Evolutionary conservation across 495 filamentous ascomycete species (phyloP), one percentile per base, ranked within the genome.

Genomic region (Xylona heveae): DNA sequence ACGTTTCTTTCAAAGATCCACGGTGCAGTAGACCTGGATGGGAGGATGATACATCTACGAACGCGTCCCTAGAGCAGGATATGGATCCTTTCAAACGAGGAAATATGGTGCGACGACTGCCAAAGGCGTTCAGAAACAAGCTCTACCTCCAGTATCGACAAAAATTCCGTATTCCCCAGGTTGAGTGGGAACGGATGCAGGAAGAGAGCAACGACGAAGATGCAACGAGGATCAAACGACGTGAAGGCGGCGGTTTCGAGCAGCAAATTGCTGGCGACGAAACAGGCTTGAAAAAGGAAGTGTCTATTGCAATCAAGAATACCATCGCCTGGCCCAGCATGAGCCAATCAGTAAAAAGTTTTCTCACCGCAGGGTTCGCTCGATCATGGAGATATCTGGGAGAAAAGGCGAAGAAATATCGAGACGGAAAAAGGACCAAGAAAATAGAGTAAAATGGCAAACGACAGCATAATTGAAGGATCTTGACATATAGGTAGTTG

Each of bases 21-120:
- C 63, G 67, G 12, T 68, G 65, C 39, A 64, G 54, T 31, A 53
- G 62, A 19, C 45, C 53, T 3, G 61, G 72, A 37, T 84, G 78
- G 76, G 58, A 72, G 15, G 54, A 66, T 38, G 71, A 78, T 44
- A 27, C 29, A 8, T 55, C 65, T 5, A 52, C 57, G 25, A 66
- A 75, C 38, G 49, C 68, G 17, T 59, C 54, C 14, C 55, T 97
- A 25, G 59, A 49, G 17, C 88, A 97, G 47, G 84, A 95, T 46
- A 84, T 92, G 78, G 78, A 92, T 41, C 81, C 81, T 0, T 50
- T 78, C 27, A 80, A 73, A 44, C 69, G 88, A 26, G 83, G 78
- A 14, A 95, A 97, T 47, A 95, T 95, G 78, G 84, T 97, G 6
- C 71, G 90, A 7, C 74, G 88, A 16, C 57, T 97, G 8, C 90